phyloP scores from a whole-genome alignment of 2,329 filamentous ascomycete genomes.

The Metarhizium robertsii region DNA sequence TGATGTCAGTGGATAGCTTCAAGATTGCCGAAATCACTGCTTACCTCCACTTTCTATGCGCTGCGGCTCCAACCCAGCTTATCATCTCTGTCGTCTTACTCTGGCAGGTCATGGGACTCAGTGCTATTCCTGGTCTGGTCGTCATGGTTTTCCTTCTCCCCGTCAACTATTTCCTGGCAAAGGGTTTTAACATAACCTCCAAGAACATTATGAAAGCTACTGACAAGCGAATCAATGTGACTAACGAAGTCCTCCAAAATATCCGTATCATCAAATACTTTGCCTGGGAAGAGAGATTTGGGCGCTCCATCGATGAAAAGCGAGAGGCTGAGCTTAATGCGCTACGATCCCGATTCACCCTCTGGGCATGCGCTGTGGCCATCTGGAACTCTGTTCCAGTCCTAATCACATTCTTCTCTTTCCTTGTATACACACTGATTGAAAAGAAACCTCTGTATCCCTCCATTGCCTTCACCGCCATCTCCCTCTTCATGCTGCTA shows the following conservation, averaged over 20 bases:
- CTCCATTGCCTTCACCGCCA: conserved; percentile 88
- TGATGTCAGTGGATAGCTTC: conserved; percentile 99
- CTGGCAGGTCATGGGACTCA: conserved; percentile 83
- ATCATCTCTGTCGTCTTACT: conserved; percentile 71
- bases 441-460: conserved; percentile 85
- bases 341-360: conserved; percentile 71
- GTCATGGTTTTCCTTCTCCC: conserved; percentile 86
- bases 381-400: conserved; percentile 96
- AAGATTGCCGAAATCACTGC: conserved; percentile 93
- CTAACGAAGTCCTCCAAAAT: conserved; percentile 94
- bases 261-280: conserved; percentile 99
- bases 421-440: conserved; percentile 83
- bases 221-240: conserved; percentile 90
- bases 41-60: conserved; percentile 94
- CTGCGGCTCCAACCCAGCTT: conserved; percentile 81
- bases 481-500: conserved; percentile 91
- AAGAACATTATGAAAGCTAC: conserved; percentile 89
- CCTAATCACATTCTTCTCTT: conserved; percentile 92
- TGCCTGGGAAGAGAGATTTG: conserved; percentile 92
- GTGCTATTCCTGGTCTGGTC: conserved; percentile 84
- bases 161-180: conserved; percentile 81
- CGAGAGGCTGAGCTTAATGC: conserved; percentile 68
- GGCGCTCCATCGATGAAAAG: conserved; percentile 81
- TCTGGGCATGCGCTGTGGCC: conserved; percentile 87
- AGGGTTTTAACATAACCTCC: conserved; percentile 75